Base-by-base conservation (phyloP, 192 early-diverging fungal genomes). In the Phycomyces blakesleeanus region DNA sequence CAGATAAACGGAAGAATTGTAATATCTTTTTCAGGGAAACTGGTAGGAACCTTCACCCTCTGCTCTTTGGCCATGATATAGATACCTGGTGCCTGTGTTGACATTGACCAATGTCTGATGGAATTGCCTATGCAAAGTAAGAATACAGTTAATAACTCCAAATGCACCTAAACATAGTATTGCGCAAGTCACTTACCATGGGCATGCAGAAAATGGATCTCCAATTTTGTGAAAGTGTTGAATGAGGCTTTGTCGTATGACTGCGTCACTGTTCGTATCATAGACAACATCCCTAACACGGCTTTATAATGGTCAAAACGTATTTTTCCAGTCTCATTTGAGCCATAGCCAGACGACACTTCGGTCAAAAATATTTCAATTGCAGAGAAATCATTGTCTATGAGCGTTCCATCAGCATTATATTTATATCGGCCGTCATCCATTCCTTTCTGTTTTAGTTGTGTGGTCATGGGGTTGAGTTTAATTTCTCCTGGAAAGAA, bases 11-110 rank as follows among this genome's bases (percentile, higher is more conserved):
- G 56, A 39, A 21, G 37, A n/a, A 57, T 39, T 40, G 40, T 57
- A 22, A 57, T 57, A 57, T 57, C 56, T 41, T 57, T 57, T 42
- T 57, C 38, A 20, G 16, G 22, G 42, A 57, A 57, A 8, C 20
- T 42, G 6, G 41, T 7, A 42, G 56, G 56, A 42, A 57, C 56
- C 21, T 42, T 7, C 18, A 57, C 21, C 11, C 56, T 57, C 38
- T 57, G 56, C 56, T 57, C 56, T 24, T 57, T 57, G 40, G 3
- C 21, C 56, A 57, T 57, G 40, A 42, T 20, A 57, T 42, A 57
- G n/a, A 57, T 24, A 11, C 56, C 40, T 9, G 37, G 38, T 41
- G 39, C 21, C 21, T 91, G 66, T 22, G 38, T 58, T 15, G 40
- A 58, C 57, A 58, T 58, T 7, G 27, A 40, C 57, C 57, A 59